These are phyloP conservation scores for Nicotiana noctiflora DNA, from an alignment of 257 asterid species.

Conservation along the genomic window DNA sequence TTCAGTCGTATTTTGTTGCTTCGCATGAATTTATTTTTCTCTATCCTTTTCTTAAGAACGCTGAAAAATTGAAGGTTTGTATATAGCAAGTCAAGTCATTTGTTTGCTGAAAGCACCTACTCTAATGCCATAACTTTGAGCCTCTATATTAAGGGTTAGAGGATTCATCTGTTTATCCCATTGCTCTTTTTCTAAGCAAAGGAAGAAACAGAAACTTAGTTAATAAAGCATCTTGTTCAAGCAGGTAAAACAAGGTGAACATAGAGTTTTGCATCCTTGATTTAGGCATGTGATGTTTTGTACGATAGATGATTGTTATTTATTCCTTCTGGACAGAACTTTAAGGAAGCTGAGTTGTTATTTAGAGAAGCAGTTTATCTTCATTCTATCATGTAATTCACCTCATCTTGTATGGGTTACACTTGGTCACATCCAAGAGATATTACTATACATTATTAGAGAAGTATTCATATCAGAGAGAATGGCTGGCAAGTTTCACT, in stretches of 20 bases:
- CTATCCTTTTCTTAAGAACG: neutral
- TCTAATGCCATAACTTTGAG: neutral
- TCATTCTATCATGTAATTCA: neutral
- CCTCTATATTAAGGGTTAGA: neutral
- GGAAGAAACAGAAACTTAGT: neutral
- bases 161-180: neutral
- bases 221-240: neutral
- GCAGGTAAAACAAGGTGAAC: neutral
- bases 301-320: neutral
- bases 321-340: neutral
- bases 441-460: neutral
- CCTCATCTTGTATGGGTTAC: neutral
- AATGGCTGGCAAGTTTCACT: neutral
- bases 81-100: neutral
- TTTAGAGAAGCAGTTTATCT: neutral
- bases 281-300: neutral
- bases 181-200: neutral
- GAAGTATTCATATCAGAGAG: neutral
- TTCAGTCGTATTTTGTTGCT: neutral
- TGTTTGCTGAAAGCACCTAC: neutral
- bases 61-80: neutral
- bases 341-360: neutral
- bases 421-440: neutral
- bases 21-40: neutral
- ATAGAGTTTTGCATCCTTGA: neutral